Conservation (phyloP, 371 early-diverging fungal species). For the Gilbertella persicaria region DNA sequence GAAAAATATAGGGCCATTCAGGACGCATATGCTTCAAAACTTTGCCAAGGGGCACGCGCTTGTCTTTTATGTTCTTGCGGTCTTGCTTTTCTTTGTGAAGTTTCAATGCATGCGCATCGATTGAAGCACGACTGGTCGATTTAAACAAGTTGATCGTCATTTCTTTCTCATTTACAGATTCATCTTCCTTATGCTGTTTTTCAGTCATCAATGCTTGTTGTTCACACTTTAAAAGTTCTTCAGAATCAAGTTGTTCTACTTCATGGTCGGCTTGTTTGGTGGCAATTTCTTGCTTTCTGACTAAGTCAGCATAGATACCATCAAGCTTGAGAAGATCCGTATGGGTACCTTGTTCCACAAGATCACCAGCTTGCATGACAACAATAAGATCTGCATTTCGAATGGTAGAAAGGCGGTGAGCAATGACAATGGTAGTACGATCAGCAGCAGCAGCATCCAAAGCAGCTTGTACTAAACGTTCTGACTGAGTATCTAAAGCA, state of each 20-base stretch:
- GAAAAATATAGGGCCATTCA: slow-evolving; percentile 34
- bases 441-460: slow-evolving; percentile 70
- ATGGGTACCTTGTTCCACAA: slow-evolving; percentile 75
- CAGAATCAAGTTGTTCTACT: slow-evolving; percentile 16
- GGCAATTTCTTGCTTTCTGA: slow-evolving; percentile 53
- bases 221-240: slow-evolving; percentile 30
- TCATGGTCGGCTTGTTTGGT: slow-evolving; percentile 13
- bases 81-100: slow-evolving; percentile 39
- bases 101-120: slow-evolving; percentile 42
- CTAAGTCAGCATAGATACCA: slow-evolving; percentile 55
- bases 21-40: slow-evolving; percentile 23
- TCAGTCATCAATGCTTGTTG: slow-evolving; percentile 24
- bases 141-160: slow-evolving; percentile 22
- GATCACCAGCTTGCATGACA: slow-evolving; percentile 68
- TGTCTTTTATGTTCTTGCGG: slow-evolving; percentile 33
- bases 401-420: slow-evolving; percentile 81
- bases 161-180: neutral
- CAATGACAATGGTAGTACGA: slow-evolving; percentile 88
- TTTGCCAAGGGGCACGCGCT: slow-evolving; percentile 8
- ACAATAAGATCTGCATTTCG: slow-evolving; percentile 79
- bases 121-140: slow-evolving; percentile 19
- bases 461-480: slow-evolving; percentile 77
- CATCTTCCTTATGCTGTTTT: slow-evolving; percentile 4
- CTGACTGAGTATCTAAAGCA: slow-evolving; percentile 73
- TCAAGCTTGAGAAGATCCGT: slow-evolving; percentile 47